Percentiles rank a stretch among this genome's conserved stretches.
These are phyloP conservation scores for Fusarium sp. DNA, from an alignment of 2,329 filamentous ascomycete species.

Conservation along the genomic window DNA sequence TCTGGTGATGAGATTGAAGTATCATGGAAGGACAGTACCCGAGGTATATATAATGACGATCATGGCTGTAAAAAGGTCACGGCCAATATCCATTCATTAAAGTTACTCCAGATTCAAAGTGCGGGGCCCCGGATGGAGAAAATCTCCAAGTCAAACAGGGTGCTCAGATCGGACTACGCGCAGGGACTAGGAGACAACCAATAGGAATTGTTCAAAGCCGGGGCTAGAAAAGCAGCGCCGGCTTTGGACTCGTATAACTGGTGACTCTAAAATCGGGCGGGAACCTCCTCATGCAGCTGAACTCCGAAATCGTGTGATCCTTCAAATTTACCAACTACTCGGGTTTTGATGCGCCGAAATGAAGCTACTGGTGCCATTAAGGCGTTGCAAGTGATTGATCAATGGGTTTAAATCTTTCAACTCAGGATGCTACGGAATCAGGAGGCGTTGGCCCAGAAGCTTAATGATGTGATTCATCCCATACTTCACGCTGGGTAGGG, in stretches of 20 bases:
- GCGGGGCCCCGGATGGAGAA: constrained; percentile 21
- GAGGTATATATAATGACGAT: constrained; percentile 2
- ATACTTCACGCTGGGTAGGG: no score
- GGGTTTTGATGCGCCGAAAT: constrained; percentile 16
- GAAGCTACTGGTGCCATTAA: background rate
- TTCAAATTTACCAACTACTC: background rate
- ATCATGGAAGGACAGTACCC: background rate
- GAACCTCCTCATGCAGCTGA: background rate
- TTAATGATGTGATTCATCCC: no score
- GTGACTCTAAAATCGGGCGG: background rate
- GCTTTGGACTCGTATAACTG: background rate
- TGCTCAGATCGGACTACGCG: background rate
- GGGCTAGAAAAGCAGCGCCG: background rate
- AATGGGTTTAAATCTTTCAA: no score
- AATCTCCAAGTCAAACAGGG: background rate
- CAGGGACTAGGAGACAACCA: background rate
- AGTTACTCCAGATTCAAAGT: constrained; percentile 17
- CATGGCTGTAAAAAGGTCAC: background rate
- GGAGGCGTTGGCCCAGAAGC: no score
- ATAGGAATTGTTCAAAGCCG: background rate
- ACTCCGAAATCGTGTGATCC: constrained; percentile 1
- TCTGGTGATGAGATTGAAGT: background rate
- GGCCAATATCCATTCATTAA: background rate
- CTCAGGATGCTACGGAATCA: no score
- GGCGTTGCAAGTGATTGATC: background rate